A percentile compares a stretch with the other conserved stretches of the same genome.
phyloP scores from a whole-genome alignment of 2,329 filamentous ascomycete genomes.

The Talaromyces sp. region DNA sequence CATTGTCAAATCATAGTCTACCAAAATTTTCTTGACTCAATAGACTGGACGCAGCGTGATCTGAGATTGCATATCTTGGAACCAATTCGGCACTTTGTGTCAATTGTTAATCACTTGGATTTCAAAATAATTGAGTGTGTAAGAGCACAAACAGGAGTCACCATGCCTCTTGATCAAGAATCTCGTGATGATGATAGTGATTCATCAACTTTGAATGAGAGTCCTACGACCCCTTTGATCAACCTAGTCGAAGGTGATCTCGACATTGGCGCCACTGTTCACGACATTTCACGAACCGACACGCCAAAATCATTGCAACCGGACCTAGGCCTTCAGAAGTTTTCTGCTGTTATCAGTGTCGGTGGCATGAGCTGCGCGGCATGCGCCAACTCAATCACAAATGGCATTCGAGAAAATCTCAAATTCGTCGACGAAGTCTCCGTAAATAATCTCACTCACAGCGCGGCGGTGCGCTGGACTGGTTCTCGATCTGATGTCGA shows the following conservation, averaged over 20 bases:
- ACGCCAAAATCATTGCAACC: neutral
- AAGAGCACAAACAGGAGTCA: neutral
- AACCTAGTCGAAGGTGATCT: neutral
- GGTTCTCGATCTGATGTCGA: constrained; percentile 44
- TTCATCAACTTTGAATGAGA: constrained; percentile 6
- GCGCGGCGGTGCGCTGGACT: constrained; percentile 47
- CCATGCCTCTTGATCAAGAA: neutral
- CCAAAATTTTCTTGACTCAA: neutral
- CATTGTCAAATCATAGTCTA: neutral
- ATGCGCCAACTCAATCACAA: constrained; percentile 50
- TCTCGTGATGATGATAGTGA: neutral
- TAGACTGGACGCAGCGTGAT: neutral
- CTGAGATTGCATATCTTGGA: neutral
- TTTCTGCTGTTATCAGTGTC: constrained; percentile 45
- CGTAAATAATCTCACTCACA: constrained; percentile 51
- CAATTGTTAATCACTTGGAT: neutral
- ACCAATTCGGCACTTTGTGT: neutral
- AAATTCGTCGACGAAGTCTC: constrained; percentile 47
- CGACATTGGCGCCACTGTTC: neutral
- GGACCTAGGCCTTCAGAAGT: neutral
- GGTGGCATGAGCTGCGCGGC: constrained; percentile 58
- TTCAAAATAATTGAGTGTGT: neutral
- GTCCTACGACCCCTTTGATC: neutral
- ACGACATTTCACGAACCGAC: neutral
- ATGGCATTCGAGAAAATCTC: constrained; percentile 42